Base-by-base conservation (phyloP, 2,329 filamentous ascomycete species). In the Colletotrichum tanaceti region DNA sequence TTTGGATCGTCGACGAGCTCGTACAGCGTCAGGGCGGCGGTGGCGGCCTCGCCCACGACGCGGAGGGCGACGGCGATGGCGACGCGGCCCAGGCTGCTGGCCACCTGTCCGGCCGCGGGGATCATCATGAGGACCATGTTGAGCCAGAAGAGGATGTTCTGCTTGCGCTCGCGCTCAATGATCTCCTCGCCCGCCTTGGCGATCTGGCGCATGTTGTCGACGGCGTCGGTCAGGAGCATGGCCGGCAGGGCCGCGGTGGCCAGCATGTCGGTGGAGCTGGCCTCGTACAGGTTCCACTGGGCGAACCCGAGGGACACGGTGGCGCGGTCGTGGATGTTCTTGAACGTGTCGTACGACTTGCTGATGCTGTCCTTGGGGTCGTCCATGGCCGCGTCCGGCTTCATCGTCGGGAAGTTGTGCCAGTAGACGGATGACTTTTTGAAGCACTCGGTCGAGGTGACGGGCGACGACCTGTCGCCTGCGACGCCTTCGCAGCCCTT, bases 91-190 rank as follows among this genome's bases (percentile, higher is more conserved):
- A 54, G 47, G 49, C 32, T 44, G 32, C 49, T 41, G 46, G 41
- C 49, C 28, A 32, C 60, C 60, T 53, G 24, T 28, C 60, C 60
- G 13, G 49, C 49, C n/a, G 41, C 60, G 60, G 49, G 49, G 52
- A 63, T 63, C 39, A 63, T 32, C 60, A 63, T 54, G 60, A 63
- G 41, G 39, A 55, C 16, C 28, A 14, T 41, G 44, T 22, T 63
- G 60, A 63, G 60, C 28, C 32, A 63, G 49, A 20, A 28, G 47
- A 41, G 28, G 38, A 63, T 63, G 22, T 39, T 44, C 32, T 28
- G 13, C 24, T 55, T 63, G 49, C 60, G 35, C 38, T 63, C 39
- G 18, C n/a, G 28, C 41, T 63, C 39, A 41, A 63, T 43, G 35
- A 63, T 55, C 35, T 63, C 28, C 41, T 63, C 47, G 49, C 28